phyloP scores from a whole-genome alignment of 2,329 filamentous ascomycete species.

The Colletotrichum plurivorum region DNA sequence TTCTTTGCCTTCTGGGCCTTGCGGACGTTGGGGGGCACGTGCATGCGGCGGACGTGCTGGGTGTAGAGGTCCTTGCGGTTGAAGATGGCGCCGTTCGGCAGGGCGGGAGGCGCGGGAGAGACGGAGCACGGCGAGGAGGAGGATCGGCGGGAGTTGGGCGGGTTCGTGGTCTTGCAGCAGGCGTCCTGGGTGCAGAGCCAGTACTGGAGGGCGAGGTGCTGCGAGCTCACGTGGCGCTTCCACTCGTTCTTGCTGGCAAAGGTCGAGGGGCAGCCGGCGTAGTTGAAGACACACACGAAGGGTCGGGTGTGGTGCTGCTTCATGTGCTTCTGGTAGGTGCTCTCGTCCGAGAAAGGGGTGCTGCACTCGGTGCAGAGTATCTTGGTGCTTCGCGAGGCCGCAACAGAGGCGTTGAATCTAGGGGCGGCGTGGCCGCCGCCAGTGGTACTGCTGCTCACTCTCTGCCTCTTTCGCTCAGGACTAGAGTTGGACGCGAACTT shows the following conservation, averaged over 20 bases:
- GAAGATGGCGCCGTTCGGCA: constrained; percentile 76
- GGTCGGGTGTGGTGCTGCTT: constrained; percentile 69
- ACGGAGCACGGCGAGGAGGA: constrained; percentile 14
- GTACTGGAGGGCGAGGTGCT: constrained; percentile 82
- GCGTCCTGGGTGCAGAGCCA: constrained; percentile 81
- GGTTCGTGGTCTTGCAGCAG: constrained; percentile 57
- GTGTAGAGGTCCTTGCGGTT: constrained; percentile 94
- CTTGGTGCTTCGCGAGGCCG: constrained; percentile 24
- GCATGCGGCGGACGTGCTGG: constrained; percentile 90
- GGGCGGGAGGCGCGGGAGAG: constrained; percentile 40
- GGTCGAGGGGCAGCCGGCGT: constrained; percentile 79
- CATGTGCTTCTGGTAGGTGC: constrained; percentile 63
- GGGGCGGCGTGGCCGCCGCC: background rate
- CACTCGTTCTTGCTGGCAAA: constrained; percentile 94
- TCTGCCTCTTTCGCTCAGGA: constrained; percentile 30
- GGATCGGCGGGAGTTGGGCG: constrained; percentile 40
- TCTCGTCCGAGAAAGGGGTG: constrained; percentile 60
- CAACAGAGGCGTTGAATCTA: constrained; percentile 2
- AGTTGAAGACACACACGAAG: constrained; percentile 84
- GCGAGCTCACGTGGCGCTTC: constrained; percentile 88
- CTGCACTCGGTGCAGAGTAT: constrained; percentile 55
- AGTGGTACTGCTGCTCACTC: constrained; percentile 9
- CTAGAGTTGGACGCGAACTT: constrained; percentile 5
- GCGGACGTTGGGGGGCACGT: constrained; percentile 66
- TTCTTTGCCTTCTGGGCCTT: constrained; percentile 55